Base-by-base conservation (phyloP, 768 basidiomycete species). In the Neoboletus magnificus region DNA sequence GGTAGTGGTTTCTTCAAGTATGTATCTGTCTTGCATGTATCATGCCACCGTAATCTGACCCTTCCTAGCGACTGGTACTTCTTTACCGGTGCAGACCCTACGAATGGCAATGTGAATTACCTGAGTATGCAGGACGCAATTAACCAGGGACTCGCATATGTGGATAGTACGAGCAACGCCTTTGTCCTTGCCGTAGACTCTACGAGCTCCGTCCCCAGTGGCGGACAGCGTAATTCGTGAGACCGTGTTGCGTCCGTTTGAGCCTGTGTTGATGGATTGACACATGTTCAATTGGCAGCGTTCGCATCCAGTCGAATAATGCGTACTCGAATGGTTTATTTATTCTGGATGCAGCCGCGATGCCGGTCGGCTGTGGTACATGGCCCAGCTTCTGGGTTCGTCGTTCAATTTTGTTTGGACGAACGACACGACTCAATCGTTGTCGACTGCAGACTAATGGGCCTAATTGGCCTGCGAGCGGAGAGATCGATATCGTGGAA, bases 401-500 rank as follows among this genome's bases (percentile, higher is more conserved):
- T 63, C 74, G 8, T 45, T 36, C 5, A 10, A 11, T 13, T 8
- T 30, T 7, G n/a, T 37, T 35, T 20, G 13, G 7, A 25, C 23
- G 13, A 7, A 25, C 5, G 18, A 25, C 20, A 20, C 9, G 9
- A 16, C 52, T 63, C 12, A 52, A 25, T 22, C 30, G 20, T 13
- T 30, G 16, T 35, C 10, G 32, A 44, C 6, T 16, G 22, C 50
- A 74, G 73, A 73, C 77, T 8, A 71, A 77, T 37, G 82, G 83
- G 8, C 78, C 80, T 0, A 66, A 78, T 46, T 85, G 83, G 83
- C 82, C 82, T 4, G 7, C 30, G 22, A 70, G 55, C 25, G 84
- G 82, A 57, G 87, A 90, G 69, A 84, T 89, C 52, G 90, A 91
- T 62, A 80, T 89, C 48, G 67, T 91, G 11, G 90, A 92, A 66